Conservation (phyloP, 208 protist species). For the Trypanosoma avium region DNA sequence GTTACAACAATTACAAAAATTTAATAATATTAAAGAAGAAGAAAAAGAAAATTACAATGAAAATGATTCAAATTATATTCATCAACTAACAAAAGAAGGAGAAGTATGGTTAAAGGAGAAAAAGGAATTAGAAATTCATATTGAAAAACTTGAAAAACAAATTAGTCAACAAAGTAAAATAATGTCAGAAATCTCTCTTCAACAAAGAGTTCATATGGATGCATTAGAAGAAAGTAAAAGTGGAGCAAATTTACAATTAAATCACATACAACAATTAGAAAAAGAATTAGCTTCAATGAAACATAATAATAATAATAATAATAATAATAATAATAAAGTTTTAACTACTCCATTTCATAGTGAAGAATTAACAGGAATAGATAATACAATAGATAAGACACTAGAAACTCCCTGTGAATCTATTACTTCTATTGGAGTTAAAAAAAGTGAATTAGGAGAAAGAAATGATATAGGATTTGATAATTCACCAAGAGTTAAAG, state of each 20-base stretch:
- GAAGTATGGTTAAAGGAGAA: constrained; percentile 26
- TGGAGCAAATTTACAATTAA: constrained; percentile 1
- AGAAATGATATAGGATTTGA: background rate
- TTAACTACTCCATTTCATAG: background rate
- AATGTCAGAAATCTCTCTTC: constrained; percentile 11
- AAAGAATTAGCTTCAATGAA: background rate
- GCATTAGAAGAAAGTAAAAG: background rate
- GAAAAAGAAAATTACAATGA: background rate
- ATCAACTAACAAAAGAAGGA: constrained; percentile 17
- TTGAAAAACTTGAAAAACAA: constrained; percentile 26
- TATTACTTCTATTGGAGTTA: background rate
- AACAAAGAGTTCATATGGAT: background rate
- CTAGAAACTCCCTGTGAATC: constrained; percentile 1
- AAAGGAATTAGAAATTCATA: constrained; percentile 16
- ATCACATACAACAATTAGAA: background rate
- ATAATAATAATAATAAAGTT: too few species aligned
- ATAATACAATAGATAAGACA: background rate
- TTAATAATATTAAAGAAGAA: too few species aligned
- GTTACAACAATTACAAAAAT: background rate
- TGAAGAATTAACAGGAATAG: background rate
- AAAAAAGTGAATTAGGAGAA: background rate
- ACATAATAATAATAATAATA: too few species aligned
- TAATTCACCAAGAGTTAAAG: background rate
- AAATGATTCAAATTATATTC: background rate
- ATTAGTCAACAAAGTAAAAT: constrained; percentile 23